Base-by-base conservation (phyloP, 169 alveolate species). In the Haemoproteus tartakovskyi region DNA sequence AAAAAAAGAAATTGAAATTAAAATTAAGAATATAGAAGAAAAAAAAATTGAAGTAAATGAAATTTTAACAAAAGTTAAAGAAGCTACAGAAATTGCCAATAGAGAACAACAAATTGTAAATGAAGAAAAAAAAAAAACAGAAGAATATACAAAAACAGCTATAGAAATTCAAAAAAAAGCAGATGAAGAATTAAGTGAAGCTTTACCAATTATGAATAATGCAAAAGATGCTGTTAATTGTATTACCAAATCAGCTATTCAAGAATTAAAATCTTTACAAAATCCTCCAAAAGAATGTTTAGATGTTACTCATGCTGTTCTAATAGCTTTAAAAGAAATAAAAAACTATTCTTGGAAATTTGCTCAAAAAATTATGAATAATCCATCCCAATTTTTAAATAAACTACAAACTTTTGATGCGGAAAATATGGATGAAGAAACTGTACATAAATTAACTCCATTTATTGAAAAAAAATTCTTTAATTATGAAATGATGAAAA, bases 161-260 rank as follows among this genome's bases (percentile, higher is more conserved):
- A 91, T 94, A 8, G 92, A 83, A 19, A 87, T 92, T 21, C 91
- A 92, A 63, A 85, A 79, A 19, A 86, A 91, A 74, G 98, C 98
- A 30, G 97, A 91, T 80, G 90, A 90, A 26, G 98, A 95, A 45
- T 89, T 96, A 29, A 92, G 92, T 38, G 97, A 93, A 78, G 99
- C 99, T 24, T 82, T 93, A 83, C 99, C 99, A 2, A 97, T 97
- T n/a, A 93, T 94, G 95, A 91, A 90, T 46, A 88, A 94, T 19
- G 99, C 98, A 11, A 91, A 92, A 51, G 96, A 92, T 43, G 98
- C 98, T 11, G 99, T 95, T 38, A 94, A 94, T 78, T 94, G 98
- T 86, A 86, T 96, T 47, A 94, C 94, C 52, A 95, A 95, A 80
- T 88, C 93, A 33, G 93, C 96, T 29, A 92, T 96, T 54, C 95